Base-by-base conservation (phyloP, 1,284 basidiomycete genomes). In the Vanrija sp. region DNA sequence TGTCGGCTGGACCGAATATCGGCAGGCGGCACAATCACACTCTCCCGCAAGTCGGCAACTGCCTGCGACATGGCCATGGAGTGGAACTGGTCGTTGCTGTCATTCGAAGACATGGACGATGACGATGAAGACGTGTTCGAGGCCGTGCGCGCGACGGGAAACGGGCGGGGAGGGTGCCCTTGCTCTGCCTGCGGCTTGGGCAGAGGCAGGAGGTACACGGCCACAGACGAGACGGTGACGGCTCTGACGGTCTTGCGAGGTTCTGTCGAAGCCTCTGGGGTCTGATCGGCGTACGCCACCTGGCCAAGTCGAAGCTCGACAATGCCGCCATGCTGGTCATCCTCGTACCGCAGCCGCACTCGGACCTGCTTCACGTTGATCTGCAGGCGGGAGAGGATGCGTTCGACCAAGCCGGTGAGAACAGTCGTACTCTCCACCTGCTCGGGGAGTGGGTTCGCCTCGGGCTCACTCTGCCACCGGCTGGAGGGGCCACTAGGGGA, bases 331-430 rank as follows among this genome's bases (percentile, higher is more conserved):
- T 60, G 59, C 16, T 54, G 44, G 35, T 72, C 62, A 49, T 70
- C 64, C 4, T 62, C 60, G 43, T 68, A 59, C 10, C 60, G 55
- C 3, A 75, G 50, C n/a, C 69, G 54, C 38, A 94, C 77, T 56
- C 77, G 82, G 35, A 86, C 81, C 63, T 89, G 84, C 22, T 77
- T 71, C 23, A 87, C 86, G 61, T 85, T 84, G 65, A 91, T 86
- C 59, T 88, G 83, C 62, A 97, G 87, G 55, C 87, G 82, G 9
- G 89, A 83, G 14, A 96, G 81, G 4, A 96, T 78, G 14, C 85
- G 81, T 71, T 95, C 91, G 45, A 94, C 85, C 41, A 95, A 79
- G 27, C 84, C 82, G 18, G 92, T 87, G 67, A 97, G 86, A 44
- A 95, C 78, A 2, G 89, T 90, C 18, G 92, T 85, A 27, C 77